Base-by-base conservation (phyloP, 306 rosid species). In the Cicer arietinum region DNA sequence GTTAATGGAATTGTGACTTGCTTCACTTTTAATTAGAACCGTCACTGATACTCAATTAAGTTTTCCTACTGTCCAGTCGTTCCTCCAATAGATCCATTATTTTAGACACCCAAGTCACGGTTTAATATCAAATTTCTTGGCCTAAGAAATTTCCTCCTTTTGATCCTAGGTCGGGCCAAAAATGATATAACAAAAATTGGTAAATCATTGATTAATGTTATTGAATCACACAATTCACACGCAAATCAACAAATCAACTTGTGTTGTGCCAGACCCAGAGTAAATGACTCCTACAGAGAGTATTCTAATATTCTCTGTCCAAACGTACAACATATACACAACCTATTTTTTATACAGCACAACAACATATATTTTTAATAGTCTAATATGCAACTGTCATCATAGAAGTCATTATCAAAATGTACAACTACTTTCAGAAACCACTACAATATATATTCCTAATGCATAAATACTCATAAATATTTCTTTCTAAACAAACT, bases 381-480 rank as follows among this genome's bases (percentile, higher is more conserved):
- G 20, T 6, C 44, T 30, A 59, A 35, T 35, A 59, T 12, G 17
- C 37, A 11, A 35, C 44, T 60, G 9, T 7, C 45, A 37, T 9
- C 30, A 5, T 52, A 42, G 43, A 11, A 75, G 80, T 9, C 22
- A 67, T 0, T 50, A 58, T 25, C 64, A 58, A 25, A 30, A 58
- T 30, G 39, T 10, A 57, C 41, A 2, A 25, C 41, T 58, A 58
- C 41, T 25, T 58, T 58, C 41, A 22, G 8, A 7, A 40, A 58
- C 64, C 16, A 25, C 16, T 58, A 58, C 8, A 11, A 25, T 12
- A 10, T 25, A 12, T 58, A 22, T 25, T 58, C 16, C 42, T 58
- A 58, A 58, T 58, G 64, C 5, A 58, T 58, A 25, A 58, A 16
- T 25, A 22, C 64, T 6, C 17, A 58, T 6, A 56, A 14, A 53